Conservation (phyloP, 306 rosid species). For the Rosa persica region DNA sequence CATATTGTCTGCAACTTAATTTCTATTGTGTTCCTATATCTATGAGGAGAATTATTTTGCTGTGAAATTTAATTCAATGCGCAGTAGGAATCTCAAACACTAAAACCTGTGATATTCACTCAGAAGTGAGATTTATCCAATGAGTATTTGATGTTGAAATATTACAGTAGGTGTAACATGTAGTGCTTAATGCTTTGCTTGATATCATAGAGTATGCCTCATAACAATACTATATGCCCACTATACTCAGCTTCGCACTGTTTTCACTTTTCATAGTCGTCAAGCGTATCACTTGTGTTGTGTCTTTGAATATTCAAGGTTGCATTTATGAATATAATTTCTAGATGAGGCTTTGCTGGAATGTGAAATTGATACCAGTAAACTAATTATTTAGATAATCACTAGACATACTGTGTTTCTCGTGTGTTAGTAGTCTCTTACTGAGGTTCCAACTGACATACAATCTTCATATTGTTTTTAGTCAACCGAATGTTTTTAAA, state of each 20-base stretch:
- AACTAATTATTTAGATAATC: neutral
- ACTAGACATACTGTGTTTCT: neutral
- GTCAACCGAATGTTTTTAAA: neutral
- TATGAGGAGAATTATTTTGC: neutral
- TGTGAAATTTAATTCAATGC: neutral
- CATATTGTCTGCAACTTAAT: neutral
- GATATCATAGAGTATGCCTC: neutral
- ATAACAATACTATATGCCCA: neutral
- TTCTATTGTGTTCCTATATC: neutral
- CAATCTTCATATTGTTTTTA: neutral
- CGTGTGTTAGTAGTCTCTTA: neutral
- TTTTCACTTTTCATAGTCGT: neutral
- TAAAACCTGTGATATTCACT: neutral
- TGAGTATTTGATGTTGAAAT: neutral
- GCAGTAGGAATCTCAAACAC: neutral
- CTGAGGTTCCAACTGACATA: neutral
- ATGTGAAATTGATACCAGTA: neutral
- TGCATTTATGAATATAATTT: neutral
- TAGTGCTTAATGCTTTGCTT: neutral
- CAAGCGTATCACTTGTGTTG: neutral
- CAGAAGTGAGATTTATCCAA: neutral
- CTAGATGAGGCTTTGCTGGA: neutral
- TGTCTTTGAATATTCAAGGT: neutral
- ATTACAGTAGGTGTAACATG: neutral
- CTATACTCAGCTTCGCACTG: neutral